Base-by-base conservation (phyloP, 2,329 filamentous ascomycete genomes). In the Calonectria crousiana region DNA sequence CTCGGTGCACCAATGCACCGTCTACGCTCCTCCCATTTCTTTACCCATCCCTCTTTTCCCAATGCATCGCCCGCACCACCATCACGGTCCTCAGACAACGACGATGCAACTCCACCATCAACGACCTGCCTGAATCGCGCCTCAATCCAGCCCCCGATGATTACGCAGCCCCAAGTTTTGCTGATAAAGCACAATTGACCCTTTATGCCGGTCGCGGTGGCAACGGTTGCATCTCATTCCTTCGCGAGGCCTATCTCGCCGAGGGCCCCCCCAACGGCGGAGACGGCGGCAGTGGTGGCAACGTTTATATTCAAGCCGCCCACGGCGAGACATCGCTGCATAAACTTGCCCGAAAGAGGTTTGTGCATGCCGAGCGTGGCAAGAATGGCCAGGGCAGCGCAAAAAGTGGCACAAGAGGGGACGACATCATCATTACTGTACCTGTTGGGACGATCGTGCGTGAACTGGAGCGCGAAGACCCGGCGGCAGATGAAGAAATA, bases 191-290 rank as follows among this genome's bases (percentile, higher is more conserved):
- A 70, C 91, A 91, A 10, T 85, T 98, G 34, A 94, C 91, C 0
- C 85, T 98, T 4, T 90, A 94, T 79, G 94, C 96, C 23, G 97
- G 97, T 11, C 86, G 89, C 2, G 97, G 97, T 32, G 97, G 97
- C 11, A 93, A 97, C 82, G 97, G 97, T 76, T 99, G 97, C 82
- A 95, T 98, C 66, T 97, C 97, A 0, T 99, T 98, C 83, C 87
- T 97, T 53, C 93, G 96, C 26, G 97, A 99, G 81, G 96, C 96
- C 76, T 98, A 94, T 84, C 89, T 98, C 36, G 91, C 93, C 56
- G 93, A 98, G 77, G 97, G 97, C 0, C 97, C 97, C 14, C 92
- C 97, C 13, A 98, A 99, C 84, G 97, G 97, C 64, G 97, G 97
- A 74, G 95, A 99, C 82, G 97, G 97, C 52, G 97, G 97, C 6